Evolutionary conservation across 2,329 filamentous ascomycete genomes (phyloP).

Genomic region (Scytalidium lignicola): DNA sequence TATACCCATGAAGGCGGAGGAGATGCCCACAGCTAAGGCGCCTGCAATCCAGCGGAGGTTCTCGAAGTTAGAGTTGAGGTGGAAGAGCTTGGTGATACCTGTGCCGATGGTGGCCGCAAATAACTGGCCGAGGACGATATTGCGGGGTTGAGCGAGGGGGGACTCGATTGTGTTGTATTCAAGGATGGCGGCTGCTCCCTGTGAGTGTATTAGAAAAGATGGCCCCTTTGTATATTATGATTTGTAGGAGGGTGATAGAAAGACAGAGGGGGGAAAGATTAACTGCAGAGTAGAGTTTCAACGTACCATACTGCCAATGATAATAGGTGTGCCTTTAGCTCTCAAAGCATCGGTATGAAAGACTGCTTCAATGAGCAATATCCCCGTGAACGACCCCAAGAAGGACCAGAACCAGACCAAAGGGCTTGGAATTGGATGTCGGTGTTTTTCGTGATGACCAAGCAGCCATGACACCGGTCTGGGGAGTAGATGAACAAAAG

Average conservation of each 20-base stretch:
- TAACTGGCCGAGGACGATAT: constrained; percentile 62
- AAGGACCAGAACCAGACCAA: constrained; percentile 57
- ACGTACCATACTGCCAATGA: constrained; percentile 68
- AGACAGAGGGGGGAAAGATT: no score
- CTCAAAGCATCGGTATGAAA: constrained; percentile 48
- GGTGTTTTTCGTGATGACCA: constrained; percentile 47
- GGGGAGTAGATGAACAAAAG: constrained; percentile 60
- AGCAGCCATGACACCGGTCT: constrained; percentile 62
- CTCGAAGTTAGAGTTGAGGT: constrained; percentile 38
- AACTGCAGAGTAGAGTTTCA: not conserved
- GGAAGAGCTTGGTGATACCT: constrained; percentile 60
- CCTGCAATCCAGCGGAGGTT: constrained; percentile 59
- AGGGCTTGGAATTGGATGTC: constrained; percentile 47
- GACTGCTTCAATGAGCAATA: constrained; percentile 55
- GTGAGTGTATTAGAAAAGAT: not conserved
- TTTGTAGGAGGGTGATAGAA: no score
- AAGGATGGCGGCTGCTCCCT: constrained; percentile 68
- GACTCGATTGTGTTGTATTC: constrained; percentile 69
- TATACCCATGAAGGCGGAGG: constrained; percentile 60
- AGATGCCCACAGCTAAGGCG: constrained; percentile 57
- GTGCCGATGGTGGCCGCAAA: constrained; percentile 58
- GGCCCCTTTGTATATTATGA: no score
- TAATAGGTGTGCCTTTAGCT: constrained; percentile 47
- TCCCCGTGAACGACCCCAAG: constrained; percentile 57
- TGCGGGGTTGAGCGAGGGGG: constrained; percentile 68